Conservation (phyloP, 2,329 filamentous ascomycete genomes). For the Cercospora zeae-maydis region DNA sequence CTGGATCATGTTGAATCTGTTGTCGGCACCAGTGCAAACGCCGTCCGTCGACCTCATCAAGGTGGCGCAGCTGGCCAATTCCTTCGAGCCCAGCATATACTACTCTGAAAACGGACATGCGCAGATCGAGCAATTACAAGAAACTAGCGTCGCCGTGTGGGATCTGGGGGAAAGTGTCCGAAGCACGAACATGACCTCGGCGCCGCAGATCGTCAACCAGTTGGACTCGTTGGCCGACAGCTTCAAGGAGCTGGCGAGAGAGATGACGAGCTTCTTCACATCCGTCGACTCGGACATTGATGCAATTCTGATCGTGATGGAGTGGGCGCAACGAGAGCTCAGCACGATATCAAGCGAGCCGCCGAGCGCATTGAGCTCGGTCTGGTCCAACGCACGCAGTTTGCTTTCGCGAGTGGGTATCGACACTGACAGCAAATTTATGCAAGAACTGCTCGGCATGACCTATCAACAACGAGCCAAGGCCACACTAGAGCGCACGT, state of each 20-base stretch:
- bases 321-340: constrained; percentile 87
- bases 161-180: constrained; percentile 89
- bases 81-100: constrained; percentile 91
- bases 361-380: constrained; percentile 63
- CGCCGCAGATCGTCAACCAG: constrained; percentile 77
- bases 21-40: constrained; percentile 63
- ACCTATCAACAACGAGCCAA: constrained; percentile 78
- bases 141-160: constrained; percentile 90
- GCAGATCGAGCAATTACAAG: constrained; percentile 83
- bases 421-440: constrained; percentile 23
- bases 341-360: constrained; percentile 62
- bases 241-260: constrained; percentile 76
- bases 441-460: constrained; percentile 64
- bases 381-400: constrained; percentile 80
- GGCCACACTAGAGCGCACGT: constrained; percentile 77
- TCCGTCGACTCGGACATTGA: constrained; percentile 93
- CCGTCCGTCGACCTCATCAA: constrained; percentile 84
- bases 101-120: constrained; percentile 86
- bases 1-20: constrained; percentile 61
- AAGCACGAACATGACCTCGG: constrained; percentile 85
- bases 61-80: constrained; percentile 81
- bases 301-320: constrained; percentile 89
- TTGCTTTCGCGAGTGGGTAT: constrained; percentile 62
- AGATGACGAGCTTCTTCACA: constrained; percentile 88
- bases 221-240: constrained; percentile 83